These are phyloP conservation scores for Barnettozyma sp. DNA, from an alignment of 805 yeast species.

Conservation along the genomic window DNA sequence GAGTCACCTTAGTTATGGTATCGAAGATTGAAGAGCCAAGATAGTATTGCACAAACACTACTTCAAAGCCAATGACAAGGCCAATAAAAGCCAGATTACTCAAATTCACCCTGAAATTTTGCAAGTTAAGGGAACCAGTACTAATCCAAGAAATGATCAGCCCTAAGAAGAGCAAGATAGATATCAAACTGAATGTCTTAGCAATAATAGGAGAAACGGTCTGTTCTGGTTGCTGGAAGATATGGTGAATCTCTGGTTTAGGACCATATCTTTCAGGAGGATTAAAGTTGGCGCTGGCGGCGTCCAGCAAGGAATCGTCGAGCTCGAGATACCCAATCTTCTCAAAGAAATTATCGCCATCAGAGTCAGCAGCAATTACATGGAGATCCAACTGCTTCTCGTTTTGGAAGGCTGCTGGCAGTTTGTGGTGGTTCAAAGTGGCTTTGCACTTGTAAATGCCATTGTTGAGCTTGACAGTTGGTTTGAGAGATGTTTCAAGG, in stretches of 20 bases:
- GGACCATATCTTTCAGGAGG: slow-evolving; percentile 19
- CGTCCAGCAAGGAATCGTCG: slow-evolving; percentile 16
- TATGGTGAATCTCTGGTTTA: slow-evolving; percentile 24
- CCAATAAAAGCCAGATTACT: slow-evolving; percentile 17
- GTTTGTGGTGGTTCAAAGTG: slow-evolving; percentile 15
- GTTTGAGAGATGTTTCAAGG: slow-evolving; percentile 22
- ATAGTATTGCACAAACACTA: slow-evolving; percentile 24
- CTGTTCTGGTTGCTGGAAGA: slow-evolving; percentile 21
- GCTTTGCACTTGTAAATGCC: slow-evolving; percentile 11
- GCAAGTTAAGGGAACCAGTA: slow-evolving; percentile 19
- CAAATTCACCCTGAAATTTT: slow-evolving; percentile 16
- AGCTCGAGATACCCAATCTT: slow-evolving; percentile 19
- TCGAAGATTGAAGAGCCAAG: slow-evolving; percentile 21
- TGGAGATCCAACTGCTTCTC: slow-evolving; percentile 13
- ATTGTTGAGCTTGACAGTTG: slow-evolving; percentile 14
- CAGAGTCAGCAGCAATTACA: slow-evolving; percentile 17
- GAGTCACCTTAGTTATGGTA: slow-evolving; percentile 15
- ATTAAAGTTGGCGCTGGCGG: slow-evolving; percentile 9
- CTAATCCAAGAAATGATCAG: slow-evolving; percentile 17
- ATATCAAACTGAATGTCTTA: slow-evolving; percentile 13
- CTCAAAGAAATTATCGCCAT: slow-evolving; percentile 7
- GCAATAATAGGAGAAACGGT: slow-evolving; percentile 19
- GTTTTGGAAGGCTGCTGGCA: slow-evolving; percentile 22
- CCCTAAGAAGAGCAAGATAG: slow-evolving; percentile 12
- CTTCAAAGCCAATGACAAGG: slow-evolving; percentile 18